A percentile compares a stretch with the other conserved stretches of the same genome.
phyloP scores from a whole-genome alignment of 306 rosid species.

The Sechiopsis laciniata region DNA sequence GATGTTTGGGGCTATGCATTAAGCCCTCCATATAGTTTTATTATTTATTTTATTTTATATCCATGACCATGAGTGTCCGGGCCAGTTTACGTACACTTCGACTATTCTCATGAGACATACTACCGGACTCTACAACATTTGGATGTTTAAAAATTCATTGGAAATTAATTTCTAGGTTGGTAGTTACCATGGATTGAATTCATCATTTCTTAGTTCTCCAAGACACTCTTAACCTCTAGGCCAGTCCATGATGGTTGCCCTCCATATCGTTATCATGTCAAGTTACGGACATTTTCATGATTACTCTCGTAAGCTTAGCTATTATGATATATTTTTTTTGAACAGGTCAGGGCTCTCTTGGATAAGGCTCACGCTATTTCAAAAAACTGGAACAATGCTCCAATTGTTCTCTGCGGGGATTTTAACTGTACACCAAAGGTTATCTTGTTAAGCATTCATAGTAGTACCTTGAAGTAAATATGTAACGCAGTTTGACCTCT shows the following conservation, averaged over 20 bases:
- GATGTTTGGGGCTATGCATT: background rate
- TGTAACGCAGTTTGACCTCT: background rate
- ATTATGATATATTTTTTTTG: conserved; percentile 26
- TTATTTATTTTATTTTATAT: no score
- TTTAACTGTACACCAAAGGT: conserved; percentile 96
- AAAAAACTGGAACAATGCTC: conserved; percentile 74
- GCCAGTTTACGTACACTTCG: no score
- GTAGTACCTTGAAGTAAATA: background rate
- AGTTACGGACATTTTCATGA: conserved; percentile 5
- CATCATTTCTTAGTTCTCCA: no score
- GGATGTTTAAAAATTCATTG: no score
- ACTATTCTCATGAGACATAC: no score
- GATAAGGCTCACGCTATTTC: conserved; percentile 70
- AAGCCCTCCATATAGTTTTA: background rate
- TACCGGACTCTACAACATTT: no score
- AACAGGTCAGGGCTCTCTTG: conserved; percentile 80
- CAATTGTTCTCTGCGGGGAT: conserved; percentile 87
- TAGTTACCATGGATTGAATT: no score
- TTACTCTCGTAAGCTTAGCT: conserved; percentile 19
- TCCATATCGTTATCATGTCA: background rate
- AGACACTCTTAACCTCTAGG: no score
- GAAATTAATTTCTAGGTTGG: no score
- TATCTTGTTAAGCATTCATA: conserved; percentile 25
- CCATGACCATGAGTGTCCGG: no score
- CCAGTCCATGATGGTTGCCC: no score